Conservation (phyloP, 768 basidiomycete species). For the Leucogyrophana mollusca region DNA sequence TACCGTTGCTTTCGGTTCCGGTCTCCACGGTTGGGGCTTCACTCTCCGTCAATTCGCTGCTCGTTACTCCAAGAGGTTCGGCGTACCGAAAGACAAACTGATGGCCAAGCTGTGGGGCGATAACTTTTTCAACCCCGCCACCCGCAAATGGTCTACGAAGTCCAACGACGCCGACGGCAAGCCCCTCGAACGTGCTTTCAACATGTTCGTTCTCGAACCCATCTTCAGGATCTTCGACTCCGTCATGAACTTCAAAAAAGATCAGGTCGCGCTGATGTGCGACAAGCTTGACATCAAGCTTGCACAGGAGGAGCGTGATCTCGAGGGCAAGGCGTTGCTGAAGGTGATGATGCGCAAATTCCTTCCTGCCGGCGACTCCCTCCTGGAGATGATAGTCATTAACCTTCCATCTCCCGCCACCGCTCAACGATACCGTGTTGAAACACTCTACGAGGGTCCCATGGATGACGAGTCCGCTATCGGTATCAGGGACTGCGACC, state of each 20-base stretch:
- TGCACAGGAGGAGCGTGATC: conserved; percentile 77
- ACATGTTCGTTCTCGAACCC: conserved; percentile 92
- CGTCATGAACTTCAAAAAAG: conserved; percentile 98
- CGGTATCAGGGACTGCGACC: conserved; percentile 93
- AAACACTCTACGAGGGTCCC: conserved; percentile 97
- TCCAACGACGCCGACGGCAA: conserved; percentile 71
- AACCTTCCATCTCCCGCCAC: conserved; percentile 93
- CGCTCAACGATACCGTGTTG: conserved; percentile 93
- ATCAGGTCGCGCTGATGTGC: conserved; percentile 72
- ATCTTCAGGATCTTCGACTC: conserved; percentile 96
- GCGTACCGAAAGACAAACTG: conserved; percentile 97
- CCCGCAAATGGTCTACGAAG: conserved; percentile 90
- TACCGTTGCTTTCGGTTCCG: conserved; percentile 95
- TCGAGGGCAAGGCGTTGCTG: conserved; percentile 91
- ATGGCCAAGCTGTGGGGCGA: conserved; percentile 96
- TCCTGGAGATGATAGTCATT: conserved; percentile 98
- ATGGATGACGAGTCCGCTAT: conserved; percentile 98
- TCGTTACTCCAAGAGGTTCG: conserved; percentile 94
- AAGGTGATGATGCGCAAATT: conserved; percentile 97
- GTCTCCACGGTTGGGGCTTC: conserved; percentile 98
- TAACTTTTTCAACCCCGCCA: conserved; percentile 95
- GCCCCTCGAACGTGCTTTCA: conserved; percentile 90
- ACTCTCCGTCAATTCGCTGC: conserved; percentile 90
- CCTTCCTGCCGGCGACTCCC: conserved; percentile 93
- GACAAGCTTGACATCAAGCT: conserved; percentile 93